These are phyloP conservation scores for Pichia cephalocereana DNA, from an alignment of 805 yeast species.

Conservation along the genomic window DNA sequence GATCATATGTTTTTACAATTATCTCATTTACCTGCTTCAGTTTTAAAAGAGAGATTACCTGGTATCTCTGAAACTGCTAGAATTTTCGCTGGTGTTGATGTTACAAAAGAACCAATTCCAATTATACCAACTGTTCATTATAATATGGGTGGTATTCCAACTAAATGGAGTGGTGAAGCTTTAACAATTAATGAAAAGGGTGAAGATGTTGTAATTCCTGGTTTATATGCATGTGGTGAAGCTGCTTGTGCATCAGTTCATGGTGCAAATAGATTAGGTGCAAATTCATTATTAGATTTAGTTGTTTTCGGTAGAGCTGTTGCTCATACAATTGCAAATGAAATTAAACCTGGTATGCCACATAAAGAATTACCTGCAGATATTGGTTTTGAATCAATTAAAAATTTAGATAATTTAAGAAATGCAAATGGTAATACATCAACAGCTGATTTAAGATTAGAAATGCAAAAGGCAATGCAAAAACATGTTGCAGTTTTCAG, in stretches of 20 bases:
- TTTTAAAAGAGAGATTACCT: slow-evolving; percentile 90
- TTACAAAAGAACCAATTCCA: slow-evolving; percentile 98
- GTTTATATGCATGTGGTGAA: slow-evolving; percentile 96
- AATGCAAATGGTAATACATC: slow-evolving; percentile 72
- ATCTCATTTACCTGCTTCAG: slow-evolving; percentile 87
- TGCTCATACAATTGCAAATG: slow-evolving; percentile 80
- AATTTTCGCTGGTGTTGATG: slow-evolving; percentile 98
- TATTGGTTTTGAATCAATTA: slow-evolving; percentile 82
- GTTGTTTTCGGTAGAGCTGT: slow-evolving; percentile 99
- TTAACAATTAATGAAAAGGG: slow-evolving; percentile 76
- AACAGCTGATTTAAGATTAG: slow-evolving; percentile 82
- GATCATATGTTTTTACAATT: slow-evolving; percentile 95
- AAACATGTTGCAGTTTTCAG: slow-evolving; percentile 95
- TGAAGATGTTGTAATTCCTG: slow-evolving; percentile 85
- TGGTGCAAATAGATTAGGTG: slow-evolving; percentile 99
- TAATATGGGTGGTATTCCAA: slow-evolving; percentile 99
- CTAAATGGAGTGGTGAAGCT: slow-evolving; percentile 95
- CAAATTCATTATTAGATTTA: slow-evolving; percentile 91
- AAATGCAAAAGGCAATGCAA: slow-evolving; percentile 96
- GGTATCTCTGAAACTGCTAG: slow-evolving; percentile 99
- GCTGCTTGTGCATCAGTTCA: slow-evolving; percentile 99
- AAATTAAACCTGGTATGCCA: slow-evolving; percentile 82
- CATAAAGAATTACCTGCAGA: slow-evolving; percentile 76
- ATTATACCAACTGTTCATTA: slow-evolving; percentile 97
- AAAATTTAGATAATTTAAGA: slow-evolving; percentile 82